These are phyloP conservation scores for Porphyra umbilicalis DNA, from an alignment of 31 red algal species.

Conservation along the genomic window DNA sequence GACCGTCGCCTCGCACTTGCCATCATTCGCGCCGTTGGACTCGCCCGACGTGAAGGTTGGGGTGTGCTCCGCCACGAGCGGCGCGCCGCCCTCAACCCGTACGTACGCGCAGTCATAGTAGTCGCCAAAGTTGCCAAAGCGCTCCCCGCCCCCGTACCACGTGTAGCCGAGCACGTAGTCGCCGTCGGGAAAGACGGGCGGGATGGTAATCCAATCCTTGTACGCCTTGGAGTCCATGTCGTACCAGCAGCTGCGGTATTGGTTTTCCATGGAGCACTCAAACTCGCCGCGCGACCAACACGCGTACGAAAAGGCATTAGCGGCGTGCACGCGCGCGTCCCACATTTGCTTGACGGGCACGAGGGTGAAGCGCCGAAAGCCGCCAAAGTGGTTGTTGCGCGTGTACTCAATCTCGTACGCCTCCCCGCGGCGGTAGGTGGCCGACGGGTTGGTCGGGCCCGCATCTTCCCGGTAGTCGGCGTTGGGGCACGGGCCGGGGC, in stretches of 20 bases:
- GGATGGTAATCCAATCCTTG: constrained; percentile 7
- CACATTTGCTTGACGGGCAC: constrained; percentile 6
- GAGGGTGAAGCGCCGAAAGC: constrained; percentile 13
- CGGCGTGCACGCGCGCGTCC: constrained; percentile 5
- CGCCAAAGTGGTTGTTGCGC: constrained; percentile 15
- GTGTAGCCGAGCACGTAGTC: constrained; percentile 5
- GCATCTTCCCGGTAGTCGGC: constrained; percentile 35
- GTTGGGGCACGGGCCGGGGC: constrained; percentile 39
- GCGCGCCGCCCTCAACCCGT: constrained; percentile 2
- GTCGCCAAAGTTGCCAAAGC: constrained; percentile 6
- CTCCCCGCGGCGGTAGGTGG: constrained; percentile 29
- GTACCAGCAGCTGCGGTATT: constrained; percentile 1
- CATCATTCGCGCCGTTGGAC: constrained; percentile 5
- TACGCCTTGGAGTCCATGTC: neutral
- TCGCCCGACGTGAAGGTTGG: constrained; percentile 5
- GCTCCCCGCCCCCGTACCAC: constrained; percentile 7
- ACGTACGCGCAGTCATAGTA: constrained; percentile 6
- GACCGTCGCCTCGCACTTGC: constrained; percentile 3
- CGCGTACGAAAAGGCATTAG: constrained; percentile 3
- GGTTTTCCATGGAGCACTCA: constrained; percentile 8
- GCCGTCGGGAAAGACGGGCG: constrained; percentile 1
- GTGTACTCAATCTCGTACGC: constrained; percentile 19
- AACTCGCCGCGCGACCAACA: constrained; percentile 14
- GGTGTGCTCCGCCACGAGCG: neutral
- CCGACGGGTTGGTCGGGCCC: constrained; percentile 33